Percentiles rank a stretch among this genome's conserved stretches.
Evolutionary conservation across 495 filamentous ascomycete genomes (phyloP).

Genomic region (Lophiostoma macrostomum): DNA sequence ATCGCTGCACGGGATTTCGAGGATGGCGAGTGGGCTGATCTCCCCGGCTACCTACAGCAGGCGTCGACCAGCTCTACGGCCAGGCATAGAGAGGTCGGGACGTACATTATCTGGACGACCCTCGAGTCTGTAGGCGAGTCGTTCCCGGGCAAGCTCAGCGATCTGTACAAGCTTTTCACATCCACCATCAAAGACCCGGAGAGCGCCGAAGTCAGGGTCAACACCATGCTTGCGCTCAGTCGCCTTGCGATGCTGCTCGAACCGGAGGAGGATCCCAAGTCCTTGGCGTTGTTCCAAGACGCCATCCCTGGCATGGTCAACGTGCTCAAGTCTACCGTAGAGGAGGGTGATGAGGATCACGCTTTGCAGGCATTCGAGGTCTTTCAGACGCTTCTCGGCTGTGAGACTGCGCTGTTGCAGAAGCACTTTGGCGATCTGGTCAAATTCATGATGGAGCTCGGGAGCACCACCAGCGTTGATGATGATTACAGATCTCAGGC

Average conservation of each 20-base stretch:
- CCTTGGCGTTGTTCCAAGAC: constrained; percentile 68
- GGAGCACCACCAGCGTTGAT: constrained; percentile 67
- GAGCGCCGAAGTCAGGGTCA: constrained; percentile 86
- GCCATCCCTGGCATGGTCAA: constrained; percentile 84
- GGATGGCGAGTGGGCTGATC: constrained; percentile 80
- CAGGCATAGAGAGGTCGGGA: constrained; percentile 79
- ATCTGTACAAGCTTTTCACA: constrained; percentile 78
- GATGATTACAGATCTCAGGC: constrained; percentile 87
- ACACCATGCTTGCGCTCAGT: constrained; percentile 90
- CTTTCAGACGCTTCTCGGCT: constrained; percentile 92
- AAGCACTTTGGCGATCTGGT: constrained; percentile 86
- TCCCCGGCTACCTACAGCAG: constrained; percentile 70
- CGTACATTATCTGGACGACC: constrained; percentile 89
- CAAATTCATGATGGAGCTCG: constrained; percentile 89
- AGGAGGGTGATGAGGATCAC: constrained; percentile 76
- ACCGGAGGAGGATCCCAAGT: constrained; percentile 72
- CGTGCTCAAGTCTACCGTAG: constrained; percentile 78
- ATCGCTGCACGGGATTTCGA: constrained; percentile 83
- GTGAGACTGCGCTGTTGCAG: constrained; percentile 78
- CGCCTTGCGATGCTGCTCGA: constrained; percentile 84
- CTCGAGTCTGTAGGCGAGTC: constrained; percentile 78
- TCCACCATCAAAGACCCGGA: constrained; percentile 88
- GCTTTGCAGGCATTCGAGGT: constrained; percentile 90
- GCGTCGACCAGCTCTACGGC: constrained; percentile 68
- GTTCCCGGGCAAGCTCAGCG: constrained; percentile 70